phyloP scores from a whole-genome alignment of 140 eudicot species.

The Bidens hawaiensis region DNA sequence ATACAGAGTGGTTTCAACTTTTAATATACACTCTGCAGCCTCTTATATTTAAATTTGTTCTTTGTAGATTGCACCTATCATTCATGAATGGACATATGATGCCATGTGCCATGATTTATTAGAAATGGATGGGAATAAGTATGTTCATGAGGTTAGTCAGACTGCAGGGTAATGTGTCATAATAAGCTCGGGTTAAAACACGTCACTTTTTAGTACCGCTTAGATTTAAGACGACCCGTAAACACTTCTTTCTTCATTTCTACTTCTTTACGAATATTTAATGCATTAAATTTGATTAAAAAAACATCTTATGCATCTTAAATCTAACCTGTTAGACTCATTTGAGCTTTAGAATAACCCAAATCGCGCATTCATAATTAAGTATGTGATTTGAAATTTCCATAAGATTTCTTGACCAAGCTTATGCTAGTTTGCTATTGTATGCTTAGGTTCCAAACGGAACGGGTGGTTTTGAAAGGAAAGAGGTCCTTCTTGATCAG shows the following conservation, averaged over 20 bases:
- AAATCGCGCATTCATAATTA: not conserved
- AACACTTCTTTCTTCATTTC: not conserved
- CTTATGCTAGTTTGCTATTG: constrained; percentile 15
- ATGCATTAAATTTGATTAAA: not conserved
- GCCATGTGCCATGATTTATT: constrained; percentile 91
- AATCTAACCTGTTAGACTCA: not conserved
- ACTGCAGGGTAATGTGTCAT: not conserved
- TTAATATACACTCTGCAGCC: constrained; percentile 10
- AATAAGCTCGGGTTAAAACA: not conserved
- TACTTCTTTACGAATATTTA: no score
- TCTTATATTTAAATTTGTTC: not conserved
- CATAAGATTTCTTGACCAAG: not conserved
- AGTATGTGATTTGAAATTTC: not conserved
- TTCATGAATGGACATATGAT: constrained; percentile 98
- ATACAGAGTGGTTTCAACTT: constrained; percentile 6
- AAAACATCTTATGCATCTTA: no score
- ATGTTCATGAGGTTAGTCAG: constrained; percentile 66
- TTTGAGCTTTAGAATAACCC: not conserved
- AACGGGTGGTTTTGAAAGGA: constrained; percentile 67
- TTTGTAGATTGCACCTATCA: constrained; percentile 77
- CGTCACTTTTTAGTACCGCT: not conserved
- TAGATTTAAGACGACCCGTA: not conserved
- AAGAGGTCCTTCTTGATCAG: constrained; percentile 70
- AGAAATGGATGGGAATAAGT: constrained; percentile 81
- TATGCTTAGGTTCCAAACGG: constrained; percentile 69